Evolutionary conservation across 371 early-diverging fungal species (phyloP), one percentile per base, ranked within the genome.

Genomic region (Blastocladiella emersonii): DNA sequence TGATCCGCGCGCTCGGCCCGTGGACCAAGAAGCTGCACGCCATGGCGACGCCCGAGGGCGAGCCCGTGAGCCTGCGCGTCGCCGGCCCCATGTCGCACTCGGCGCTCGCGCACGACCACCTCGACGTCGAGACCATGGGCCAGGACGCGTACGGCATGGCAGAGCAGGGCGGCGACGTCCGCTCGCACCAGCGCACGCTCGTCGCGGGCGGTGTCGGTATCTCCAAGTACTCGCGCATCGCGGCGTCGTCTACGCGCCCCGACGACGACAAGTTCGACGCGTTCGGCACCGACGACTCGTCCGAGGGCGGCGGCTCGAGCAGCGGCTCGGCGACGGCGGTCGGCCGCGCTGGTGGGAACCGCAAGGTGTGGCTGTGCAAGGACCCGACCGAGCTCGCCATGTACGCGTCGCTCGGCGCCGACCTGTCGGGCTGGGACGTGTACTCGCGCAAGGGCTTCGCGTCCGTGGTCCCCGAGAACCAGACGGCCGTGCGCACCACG

Each of bases 301-400:
- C 8, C 19, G 19, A n/a, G n/a, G n/a, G n/a, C n/a, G n/a, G 45
- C 3, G 45, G 3, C n/a, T n/a, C n/a, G n/a, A n/a, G n/a, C n/a
- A n/a, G n/a, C n/a, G n/a, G n/a, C n/a, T n/a, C n/a, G n/a, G n/a
- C n/a, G n/a, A n/a, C n/a, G n/a, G n/a, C n/a, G n/a, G n/a, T n/a
- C 45, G 4, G 23, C 45, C 10, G 17, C 45, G 45, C 15, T 19
- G 32, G 1, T 3, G 53, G 30, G 8, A 51, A 10, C 2, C 53
- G 53, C 53, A 51, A 51, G 32, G 12, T 51, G 8, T 51, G 53
- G 53, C 53, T 51, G 53, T 51, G 53, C 53, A 51, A 51, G 53
- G 27, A 27, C 3, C 30, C 27, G 21, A 10, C 27, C 30, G 53
- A 51, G 7, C 30, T 51, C 4, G 30, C 27, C 53, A 51, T 51